phyloP scores from a whole-genome alignment of 805 yeast species.

The Debaryomyces prosopidis region DNA sequence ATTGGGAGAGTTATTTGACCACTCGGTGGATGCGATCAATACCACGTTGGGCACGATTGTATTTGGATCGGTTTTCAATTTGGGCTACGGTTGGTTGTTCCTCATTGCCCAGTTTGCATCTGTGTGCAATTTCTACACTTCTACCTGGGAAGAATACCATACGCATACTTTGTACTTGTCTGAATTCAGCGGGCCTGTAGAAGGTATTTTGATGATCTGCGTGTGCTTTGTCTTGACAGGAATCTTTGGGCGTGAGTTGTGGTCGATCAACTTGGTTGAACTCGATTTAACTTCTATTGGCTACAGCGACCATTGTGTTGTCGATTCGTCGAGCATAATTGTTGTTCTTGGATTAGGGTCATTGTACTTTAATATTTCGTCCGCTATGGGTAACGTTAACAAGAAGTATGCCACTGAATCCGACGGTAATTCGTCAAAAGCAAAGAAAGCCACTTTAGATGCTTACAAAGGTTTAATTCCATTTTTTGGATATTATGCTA shows the following conservation, averaged over 20 bases:
- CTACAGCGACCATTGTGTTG: slow-evolving; percentile 18
- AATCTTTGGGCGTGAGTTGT: slow-evolving; percentile 63
- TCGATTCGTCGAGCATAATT: slow-evolving; percentile 46
- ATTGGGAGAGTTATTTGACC: slow-evolving; percentile 91
- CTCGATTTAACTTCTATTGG: slow-evolving; percentile 40
- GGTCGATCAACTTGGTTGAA: slow-evolving; percentile 51
- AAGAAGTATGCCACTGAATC: slow-evolving; percentile 39
- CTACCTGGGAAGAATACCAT: slow-evolving; percentile 96
- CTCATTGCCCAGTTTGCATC: slow-evolving; percentile 70
- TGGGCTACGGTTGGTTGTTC: slow-evolving; percentile 67
- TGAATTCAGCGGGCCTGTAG: slow-evolving; percentile 90
- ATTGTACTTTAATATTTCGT: slow-evolving; percentile 61
- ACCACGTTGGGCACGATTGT: slow-evolving; percentile 78
- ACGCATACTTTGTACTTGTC: slow-evolving; percentile 80
- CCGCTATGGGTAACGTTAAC: slow-evolving; percentile 64
- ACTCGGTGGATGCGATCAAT: slow-evolving; percentile 72
- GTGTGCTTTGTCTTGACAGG: slow-evolving; percentile 63
- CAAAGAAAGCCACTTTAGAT: slow-evolving; percentile 40
- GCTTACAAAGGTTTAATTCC: slow-evolving; percentile 64
- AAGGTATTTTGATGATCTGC: slow-evolving; percentile 74
- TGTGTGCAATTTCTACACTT: slow-evolving; percentile 77
- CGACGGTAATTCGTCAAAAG: slow-evolving; percentile 19
- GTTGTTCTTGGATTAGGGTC: slow-evolving; percentile 53
- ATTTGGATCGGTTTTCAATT: slow-evolving; percentile 72
- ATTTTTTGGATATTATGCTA: slow-evolving; percentile 53